Evolutionary conservation across 2,329 filamentous ascomycete genomes (phyloP), one percentile per base, ranked within the genome.

Genomic region (Clonostachys solani): DNA sequence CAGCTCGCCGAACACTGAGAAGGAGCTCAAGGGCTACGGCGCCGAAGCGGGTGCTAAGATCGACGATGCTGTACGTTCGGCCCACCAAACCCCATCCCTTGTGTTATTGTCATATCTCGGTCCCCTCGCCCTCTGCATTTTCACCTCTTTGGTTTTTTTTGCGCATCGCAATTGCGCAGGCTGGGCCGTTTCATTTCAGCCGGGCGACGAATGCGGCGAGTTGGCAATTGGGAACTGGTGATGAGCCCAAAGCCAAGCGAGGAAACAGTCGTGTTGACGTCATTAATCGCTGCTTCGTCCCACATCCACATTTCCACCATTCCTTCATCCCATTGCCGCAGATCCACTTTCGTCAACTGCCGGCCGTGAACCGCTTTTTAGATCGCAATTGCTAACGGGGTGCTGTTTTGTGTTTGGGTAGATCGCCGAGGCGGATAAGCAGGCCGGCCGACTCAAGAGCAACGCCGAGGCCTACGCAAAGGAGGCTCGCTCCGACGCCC

Each of bases 21-120:
- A 83, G 59, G 75, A 84, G 51, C 72, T 80, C 51, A 83, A 81
- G 52, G 69, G 55, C 47, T 57, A 58, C 48, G 70, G 65, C 49
- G 55, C 64, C 43, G 57, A 68, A 55, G 77, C 80, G 19, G 86
- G 86, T 46, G 72, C 80, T 50, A 84, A 86, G 66, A 60, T 90
- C 45, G 87, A 92, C 66, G 70, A 73, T 52, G 77, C 81, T 58
- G 88, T 94, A 77, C 59, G 83, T 74, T 38, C 18, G 34, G 38
- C 23, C 23, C 23, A 29, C 44, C 42, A 18, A 35, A 18, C 12
- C 12, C 45, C 6, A 17, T 42, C 18, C 36, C 19, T 16, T 40
- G 40, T 19, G 40, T 12, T 45, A 13, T 42, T 33, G 36, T 29
- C 23, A 29, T 29, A 29, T 29, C 23, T 23, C 23, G 23, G 23